A percentile compares a stretch with the other conserved stretches of the same genome.
phyloP scores from a whole-genome alignment of 2,329 filamentous ascomycete genomes.

The Ophiostoma sp. region DNA sequence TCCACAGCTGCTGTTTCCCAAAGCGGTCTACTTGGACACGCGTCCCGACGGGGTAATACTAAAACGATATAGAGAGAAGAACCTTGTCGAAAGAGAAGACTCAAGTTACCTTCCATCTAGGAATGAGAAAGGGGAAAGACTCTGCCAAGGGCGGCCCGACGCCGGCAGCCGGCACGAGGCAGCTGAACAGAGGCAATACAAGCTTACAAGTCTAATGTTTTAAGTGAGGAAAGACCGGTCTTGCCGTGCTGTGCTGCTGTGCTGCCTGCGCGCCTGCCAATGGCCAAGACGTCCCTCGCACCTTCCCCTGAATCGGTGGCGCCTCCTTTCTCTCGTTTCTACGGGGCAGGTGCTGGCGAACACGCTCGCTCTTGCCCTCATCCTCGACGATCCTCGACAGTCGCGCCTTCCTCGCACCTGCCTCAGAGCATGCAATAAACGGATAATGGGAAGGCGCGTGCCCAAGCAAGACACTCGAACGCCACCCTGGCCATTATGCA shows the following conservation, averaged over 20 bases:
- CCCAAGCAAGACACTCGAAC: neutral
- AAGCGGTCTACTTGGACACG: slow-evolving; percentile 3
- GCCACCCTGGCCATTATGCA: too few species aligned
- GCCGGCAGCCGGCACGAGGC: neutral
- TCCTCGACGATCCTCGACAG: neutral
- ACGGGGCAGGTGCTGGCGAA: too few species aligned
- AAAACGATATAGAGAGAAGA: neutral
- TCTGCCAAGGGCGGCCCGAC: neutral
- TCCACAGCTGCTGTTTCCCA: neutral
- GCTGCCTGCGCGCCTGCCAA: too few species aligned
- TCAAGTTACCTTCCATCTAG: too few species aligned
- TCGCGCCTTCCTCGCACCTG: neutral
- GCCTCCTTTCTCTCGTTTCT: too few species aligned
- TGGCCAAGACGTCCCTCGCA: too few species aligned
- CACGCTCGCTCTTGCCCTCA: too few species aligned
- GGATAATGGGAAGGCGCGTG: neutral
- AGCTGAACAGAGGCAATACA: neutral
- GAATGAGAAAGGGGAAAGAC: too few species aligned
- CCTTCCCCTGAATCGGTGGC: too few species aligned
- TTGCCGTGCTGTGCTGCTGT: neutral
- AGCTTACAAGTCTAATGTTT: neutral
- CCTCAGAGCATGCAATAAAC: neutral
- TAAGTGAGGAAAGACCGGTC: neutral
- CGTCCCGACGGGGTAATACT: slow-evolving; percentile 6
- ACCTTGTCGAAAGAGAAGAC: too few species aligned